Conservation (phyloP, 2,329 filamentous ascomycete species). For the Phaeosphaeria sp. region DNA sequence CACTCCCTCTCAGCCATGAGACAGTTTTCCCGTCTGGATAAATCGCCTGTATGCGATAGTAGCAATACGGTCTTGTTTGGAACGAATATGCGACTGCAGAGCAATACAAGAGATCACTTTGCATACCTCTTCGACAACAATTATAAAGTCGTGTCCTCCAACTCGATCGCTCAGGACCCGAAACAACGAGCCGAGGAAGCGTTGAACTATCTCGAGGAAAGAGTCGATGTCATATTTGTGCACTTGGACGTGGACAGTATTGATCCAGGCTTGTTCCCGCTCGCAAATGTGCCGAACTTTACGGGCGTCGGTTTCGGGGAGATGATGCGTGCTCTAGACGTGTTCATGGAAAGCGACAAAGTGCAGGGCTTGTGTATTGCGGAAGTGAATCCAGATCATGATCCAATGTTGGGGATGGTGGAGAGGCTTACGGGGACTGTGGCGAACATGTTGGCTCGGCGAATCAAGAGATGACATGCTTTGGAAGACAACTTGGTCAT, state of each 20-base stretch:
- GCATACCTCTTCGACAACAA: conserved; percentile 32
- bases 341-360: conserved; percentile 27
- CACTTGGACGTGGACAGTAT: conserved; percentile 37
- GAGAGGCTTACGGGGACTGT: conserved; percentile 15
- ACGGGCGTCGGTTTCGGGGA: conserved; percentile 29
- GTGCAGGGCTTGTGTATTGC: conserved; percentile 20
- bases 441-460: background rate
- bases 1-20: too few species aligned
- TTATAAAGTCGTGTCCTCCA: conserved; percentile 26
- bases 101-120: conserved; percentile 20
- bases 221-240: conserved; percentile 27
- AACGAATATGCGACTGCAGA: conserved; percentile 11
- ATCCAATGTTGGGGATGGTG: conserved; percentile 20
- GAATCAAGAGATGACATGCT: background rate
- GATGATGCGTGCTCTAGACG: conserved; percentile 23
- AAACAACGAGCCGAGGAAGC: conserved; percentile 14
- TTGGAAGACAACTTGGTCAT: too few species aligned
- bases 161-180: conserved; percentile 15
- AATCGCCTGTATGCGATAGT: conserved; percentile 13
- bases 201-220: conserved; percentile 24
- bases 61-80: conserved; percentile 26
- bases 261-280: conserved; percentile 29
- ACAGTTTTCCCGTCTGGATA: conserved; percentile 11
- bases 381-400: conserved; percentile 30
- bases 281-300: conserved; percentile 33